A percentile compares a stretch with the other conserved stretches of the same genome.
Conservation (phyloP, 805 yeast genomes). For the Ogataea methanolica region DNA sequence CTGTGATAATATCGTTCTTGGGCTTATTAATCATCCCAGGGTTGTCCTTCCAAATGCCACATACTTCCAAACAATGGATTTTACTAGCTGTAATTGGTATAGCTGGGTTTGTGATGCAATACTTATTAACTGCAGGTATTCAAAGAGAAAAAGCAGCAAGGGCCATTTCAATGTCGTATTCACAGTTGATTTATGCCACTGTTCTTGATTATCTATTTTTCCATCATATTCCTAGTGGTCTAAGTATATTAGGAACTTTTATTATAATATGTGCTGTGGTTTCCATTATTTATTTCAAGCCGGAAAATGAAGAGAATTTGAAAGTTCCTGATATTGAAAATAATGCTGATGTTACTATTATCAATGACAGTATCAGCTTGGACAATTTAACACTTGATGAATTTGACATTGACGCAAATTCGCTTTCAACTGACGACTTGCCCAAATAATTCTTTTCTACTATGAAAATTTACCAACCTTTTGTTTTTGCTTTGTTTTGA, state of each 20-base stretch:
- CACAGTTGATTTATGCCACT: constrained; percentile 74
- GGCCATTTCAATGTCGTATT: constrained; percentile 69
- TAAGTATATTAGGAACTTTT: constrained; percentile 65
- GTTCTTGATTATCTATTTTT: constrained; percentile 70
- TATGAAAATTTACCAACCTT: background rate
- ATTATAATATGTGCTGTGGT: constrained; percentile 65
- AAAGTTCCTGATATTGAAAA: background rate
- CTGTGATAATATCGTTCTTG: constrained; percentile 48
- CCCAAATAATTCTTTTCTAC: background rate
- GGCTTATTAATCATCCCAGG: constrained; percentile 55
- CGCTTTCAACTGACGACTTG: background rate
- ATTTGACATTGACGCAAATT: background rate
- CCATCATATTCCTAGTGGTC: constrained; percentile 65
- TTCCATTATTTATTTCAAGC: constrained; percentile 51
- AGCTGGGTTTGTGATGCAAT: constrained; percentile 81
- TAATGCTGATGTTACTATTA: background rate
- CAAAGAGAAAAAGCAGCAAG: constrained; percentile 77
- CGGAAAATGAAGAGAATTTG: constrained; percentile 15
- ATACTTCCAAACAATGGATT: constrained; percentile 59
- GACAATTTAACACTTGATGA: constrained; percentile 1
- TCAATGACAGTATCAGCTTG: background rate
- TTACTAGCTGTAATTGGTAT: constrained; percentile 59
- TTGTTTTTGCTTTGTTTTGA: no score
- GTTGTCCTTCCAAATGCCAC: constrained; percentile 56
- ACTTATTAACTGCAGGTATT: constrained; percentile 72